Percentiles rank a stretch among this genome's conserved stretches.
Conservation (phyloP, 257 asterid species). For the Solanum microdontum region DNA sequence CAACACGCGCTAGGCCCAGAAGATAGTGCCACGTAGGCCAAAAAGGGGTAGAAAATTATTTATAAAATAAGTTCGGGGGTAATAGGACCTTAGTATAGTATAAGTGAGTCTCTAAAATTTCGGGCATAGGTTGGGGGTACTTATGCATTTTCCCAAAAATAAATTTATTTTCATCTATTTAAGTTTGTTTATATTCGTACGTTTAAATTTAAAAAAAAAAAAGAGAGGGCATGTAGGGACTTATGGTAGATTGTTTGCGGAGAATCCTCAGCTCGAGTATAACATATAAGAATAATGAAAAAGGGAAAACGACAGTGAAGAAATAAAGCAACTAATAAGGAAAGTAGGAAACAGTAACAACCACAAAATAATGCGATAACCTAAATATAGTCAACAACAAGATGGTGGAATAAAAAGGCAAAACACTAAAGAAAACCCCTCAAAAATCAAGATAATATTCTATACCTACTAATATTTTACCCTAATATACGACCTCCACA, state of each 20-base stretch:
- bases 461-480: too few species aligned
- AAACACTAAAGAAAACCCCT: neutral
- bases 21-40: too few species aligned
- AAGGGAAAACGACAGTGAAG: neutral
- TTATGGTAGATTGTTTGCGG: too few species aligned
- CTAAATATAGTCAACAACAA: neutral
- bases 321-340: neutral
- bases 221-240: neutral
- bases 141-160: neutral
- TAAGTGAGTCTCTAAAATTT: too few species aligned
- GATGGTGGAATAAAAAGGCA: neutral
- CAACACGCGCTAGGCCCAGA: too few species aligned
- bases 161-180: neutral
- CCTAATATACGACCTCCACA: neutral
- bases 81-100: too few species aligned
- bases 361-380: too few species aligned
- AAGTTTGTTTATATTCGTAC: neutral
- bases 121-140: too few species aligned
- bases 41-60: too few species aligned
- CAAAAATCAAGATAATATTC: neutral
- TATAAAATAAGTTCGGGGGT: too few species aligned
- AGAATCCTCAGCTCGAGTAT: neutral
- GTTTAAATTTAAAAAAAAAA: neutral
- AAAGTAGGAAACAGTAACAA: neutral
- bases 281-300: too few species aligned